Conservation (phyloP, 495 filamentous ascomycete species). For the Jackrogersella minutella region DNA sequence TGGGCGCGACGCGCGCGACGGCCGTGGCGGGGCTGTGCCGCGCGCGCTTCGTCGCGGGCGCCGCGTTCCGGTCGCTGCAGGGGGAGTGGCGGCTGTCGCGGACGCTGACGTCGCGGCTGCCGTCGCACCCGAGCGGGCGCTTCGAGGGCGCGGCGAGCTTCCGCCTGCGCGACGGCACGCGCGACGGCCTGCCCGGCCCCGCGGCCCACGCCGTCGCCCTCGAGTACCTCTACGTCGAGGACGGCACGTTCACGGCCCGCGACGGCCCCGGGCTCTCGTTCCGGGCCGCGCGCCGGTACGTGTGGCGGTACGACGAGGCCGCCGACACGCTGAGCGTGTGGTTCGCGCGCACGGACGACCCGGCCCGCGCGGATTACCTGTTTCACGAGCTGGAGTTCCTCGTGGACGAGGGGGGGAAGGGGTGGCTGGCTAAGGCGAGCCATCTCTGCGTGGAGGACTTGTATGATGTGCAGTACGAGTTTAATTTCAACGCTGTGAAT, state of each 20-base stretch:
- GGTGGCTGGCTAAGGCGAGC: slow-evolving; percentile 63
- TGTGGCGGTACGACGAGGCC: slow-evolving; percentile 65
- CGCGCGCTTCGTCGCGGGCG: slow-evolving; percentile 62
- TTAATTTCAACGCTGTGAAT: slow-evolving; percentile 63
- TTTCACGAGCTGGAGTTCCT: slow-evolving; percentile 66
- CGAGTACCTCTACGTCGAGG: slow-evolving; percentile 76
- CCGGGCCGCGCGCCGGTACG: slow-evolving; percentile 59
- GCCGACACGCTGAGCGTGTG: slow-evolving; percentile 68
- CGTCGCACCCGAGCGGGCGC: slow-evolving; percentile 64
- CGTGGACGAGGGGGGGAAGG: slow-evolving; percentile 12
- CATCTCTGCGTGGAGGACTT: slow-evolving; percentile 72
- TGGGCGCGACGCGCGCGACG: slow-evolving; percentile 46
- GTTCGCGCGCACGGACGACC: slow-evolving; percentile 69
- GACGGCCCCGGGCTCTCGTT: slow-evolving; percentile 53
- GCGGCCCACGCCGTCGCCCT: no score
- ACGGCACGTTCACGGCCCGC: slow-evolving; percentile 63
- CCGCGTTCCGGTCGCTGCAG: slow-evolving; percentile 76
- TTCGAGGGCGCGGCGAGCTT: slow-evolving; percentile 70
- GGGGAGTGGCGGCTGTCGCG: slow-evolving; percentile 72
- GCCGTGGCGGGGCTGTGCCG: slow-evolving; percentile 47
- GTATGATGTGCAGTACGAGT: slow-evolving; percentile 69
- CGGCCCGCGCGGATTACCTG: slow-evolving; percentile 66
- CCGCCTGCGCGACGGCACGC: slow-evolving; percentile 63
- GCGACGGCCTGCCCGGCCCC: no score
- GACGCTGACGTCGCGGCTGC: slow-evolving; percentile 53